Percentiles rank a stretch among this genome's conserved stretches.
Conservation (phyloP, 2,329 filamentous ascomycete genomes). For the Juglanconis sp. region DNA sequence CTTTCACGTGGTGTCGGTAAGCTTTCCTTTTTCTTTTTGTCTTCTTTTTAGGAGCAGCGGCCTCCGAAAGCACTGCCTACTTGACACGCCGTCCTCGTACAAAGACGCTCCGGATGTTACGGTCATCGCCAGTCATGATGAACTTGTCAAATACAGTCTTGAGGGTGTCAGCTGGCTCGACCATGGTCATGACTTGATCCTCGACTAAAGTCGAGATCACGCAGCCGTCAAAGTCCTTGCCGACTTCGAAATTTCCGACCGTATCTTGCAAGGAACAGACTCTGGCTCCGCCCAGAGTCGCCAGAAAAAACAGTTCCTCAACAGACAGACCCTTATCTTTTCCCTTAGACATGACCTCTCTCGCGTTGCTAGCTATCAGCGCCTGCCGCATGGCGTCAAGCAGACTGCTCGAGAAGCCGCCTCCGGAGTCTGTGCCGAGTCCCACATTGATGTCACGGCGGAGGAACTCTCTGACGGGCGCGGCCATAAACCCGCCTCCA, state of each 20-base stretch:
- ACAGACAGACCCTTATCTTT: constrained; percentile 44
- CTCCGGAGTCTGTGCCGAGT: constrained; percentile 62
- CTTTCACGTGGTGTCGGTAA: not conserved
- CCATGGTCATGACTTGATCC: constrained; percentile 47
- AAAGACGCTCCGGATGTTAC: constrained; percentile 56
- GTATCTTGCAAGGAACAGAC: constrained; percentile 53
- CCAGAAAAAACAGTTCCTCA: constrained; percentile 55
- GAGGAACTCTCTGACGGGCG: constrained; percentile 57
- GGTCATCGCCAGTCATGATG: constrained; percentile 63
- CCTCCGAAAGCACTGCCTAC: not conserved
- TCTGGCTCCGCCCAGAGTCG: constrained; percentile 57
- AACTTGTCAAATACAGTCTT: constrained; percentile 58
- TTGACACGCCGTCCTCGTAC: constrained; percentile 40
- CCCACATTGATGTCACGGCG: constrained; percentile 60
- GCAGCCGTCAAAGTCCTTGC: constrained; percentile 62
- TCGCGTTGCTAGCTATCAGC: constrained; percentile 51
- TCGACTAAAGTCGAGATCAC: constrained; percentile 39
- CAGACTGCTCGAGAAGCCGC: constrained; percentile 59
- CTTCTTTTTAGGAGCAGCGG: no score
- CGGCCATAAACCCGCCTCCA: constrained; percentile 60
- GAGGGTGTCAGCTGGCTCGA: constrained; percentile 46
- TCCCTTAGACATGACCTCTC: constrained; percentile 38
- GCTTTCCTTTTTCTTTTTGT: no score
- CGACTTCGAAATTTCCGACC: constrained; percentile 55
- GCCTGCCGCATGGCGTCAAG: constrained; percentile 57